Percentiles rank a stretch among this genome's conserved stretches.
phyloP scores from a whole-genome alignment of 768 basidiomycete species.

The Psilocybe cubensis region DNA sequence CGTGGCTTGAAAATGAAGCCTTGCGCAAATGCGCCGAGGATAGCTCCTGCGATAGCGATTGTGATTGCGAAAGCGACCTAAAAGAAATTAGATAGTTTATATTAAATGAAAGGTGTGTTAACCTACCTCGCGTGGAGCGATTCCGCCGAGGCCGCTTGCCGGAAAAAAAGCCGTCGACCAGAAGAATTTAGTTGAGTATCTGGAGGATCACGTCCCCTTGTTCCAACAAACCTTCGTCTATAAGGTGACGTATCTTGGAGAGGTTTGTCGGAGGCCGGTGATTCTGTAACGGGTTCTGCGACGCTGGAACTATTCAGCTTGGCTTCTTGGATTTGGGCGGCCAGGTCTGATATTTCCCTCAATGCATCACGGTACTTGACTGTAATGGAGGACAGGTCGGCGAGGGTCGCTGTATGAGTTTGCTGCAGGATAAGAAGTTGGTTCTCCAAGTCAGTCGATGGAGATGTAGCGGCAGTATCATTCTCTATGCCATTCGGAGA shows the following conservation, averaged over 20 bases:
- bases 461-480: conserved; percentile 17
- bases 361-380: conserved; percentile 88
- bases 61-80: conserved; percentile 91
- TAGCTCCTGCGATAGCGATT: conserved; percentile 97
- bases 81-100: conserved; percentile 16
- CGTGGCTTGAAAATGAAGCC: conserved; percentile 76
- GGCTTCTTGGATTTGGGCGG: conserved; percentile 87
- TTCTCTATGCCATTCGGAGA: conserved; percentile 21
- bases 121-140: conserved; percentile 84
- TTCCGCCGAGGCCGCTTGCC: conserved; percentile 85
- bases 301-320: conserved; percentile 61
- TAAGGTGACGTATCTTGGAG: conserved; percentile 39
- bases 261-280: conserved; percentile 46
- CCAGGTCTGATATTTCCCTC: conserved; percentile 90
- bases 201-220: conserved; percentile 51
- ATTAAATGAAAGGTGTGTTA: conserved; percentile 7
- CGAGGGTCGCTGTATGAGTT: conserved; percentile 78
- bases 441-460: conserved; percentile 48
- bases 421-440: conserved; percentile 81
- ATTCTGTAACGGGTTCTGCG: conserved; percentile 37
- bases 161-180: conserved; percentile 80
- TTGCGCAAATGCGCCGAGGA: conserved; percentile 88
- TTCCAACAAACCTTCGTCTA: conserved; percentile 57
- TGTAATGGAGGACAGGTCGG: conserved; percentile 78
- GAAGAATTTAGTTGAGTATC: conserved; percentile 53